These are phyloP conservation scores for Porphyrellus cyaneotinctus DNA, from an alignment of 768 basidiomycete genomes.

Conservation along the genomic window DNA sequence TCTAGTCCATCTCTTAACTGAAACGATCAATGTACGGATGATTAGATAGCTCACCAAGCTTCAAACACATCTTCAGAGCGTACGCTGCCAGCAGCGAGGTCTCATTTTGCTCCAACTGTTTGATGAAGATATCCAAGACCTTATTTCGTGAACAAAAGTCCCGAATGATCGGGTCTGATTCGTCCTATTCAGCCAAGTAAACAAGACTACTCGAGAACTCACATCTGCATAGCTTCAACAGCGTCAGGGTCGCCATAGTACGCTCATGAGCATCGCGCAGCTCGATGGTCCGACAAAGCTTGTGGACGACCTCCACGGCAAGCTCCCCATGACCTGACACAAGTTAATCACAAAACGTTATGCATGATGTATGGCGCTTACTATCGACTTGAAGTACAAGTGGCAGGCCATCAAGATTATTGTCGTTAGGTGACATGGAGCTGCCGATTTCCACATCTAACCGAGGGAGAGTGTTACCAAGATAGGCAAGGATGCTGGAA, in stretches of 20 bases:
- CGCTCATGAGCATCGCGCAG: background rate
- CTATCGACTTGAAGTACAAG: background rate
- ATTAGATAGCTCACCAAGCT: background rate
- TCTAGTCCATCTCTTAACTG: background rate
- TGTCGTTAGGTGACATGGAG: background rate
- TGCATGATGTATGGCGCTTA: background rate
- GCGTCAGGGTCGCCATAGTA: background rate
- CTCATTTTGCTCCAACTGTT: background rate
- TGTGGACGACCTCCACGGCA: background rate
- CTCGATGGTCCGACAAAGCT: background rate
- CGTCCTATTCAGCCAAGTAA: background rate
- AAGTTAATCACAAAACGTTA: background rate
- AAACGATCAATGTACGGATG: background rate
- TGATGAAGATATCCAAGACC: background rate
- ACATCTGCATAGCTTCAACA: background rate
- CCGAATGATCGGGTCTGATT: background rate
- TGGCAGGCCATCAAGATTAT: too few species aligned
- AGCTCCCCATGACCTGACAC: background rate
- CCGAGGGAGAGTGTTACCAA: background rate
- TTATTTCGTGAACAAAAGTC: background rate
- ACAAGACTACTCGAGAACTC: background rate
- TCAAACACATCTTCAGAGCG: background rate
- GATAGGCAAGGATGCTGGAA: slow-evolving; percentile 3
- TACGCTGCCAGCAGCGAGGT: background rate
- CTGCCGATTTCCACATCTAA: background rate